phyloP scores from a whole-genome alignment of 306 rosid species.

The Medicago arabica region DNA sequence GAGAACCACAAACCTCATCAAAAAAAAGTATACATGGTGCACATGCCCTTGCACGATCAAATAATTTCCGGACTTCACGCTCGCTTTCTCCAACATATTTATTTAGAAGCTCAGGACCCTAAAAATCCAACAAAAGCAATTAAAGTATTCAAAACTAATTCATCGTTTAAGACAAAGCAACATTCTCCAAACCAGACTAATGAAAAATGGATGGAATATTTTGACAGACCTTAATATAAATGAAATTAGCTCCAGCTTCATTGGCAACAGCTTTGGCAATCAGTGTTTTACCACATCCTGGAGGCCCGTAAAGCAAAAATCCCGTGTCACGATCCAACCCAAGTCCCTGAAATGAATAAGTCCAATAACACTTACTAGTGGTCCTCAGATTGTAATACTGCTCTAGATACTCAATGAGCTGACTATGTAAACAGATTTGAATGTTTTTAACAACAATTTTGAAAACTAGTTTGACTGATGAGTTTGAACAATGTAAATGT shows the following conservation, averaged over 20 bases:
- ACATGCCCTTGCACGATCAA: slow-evolving; percentile 85
- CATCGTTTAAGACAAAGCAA: background rate
- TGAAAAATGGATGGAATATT: background rate
- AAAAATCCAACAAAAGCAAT: slow-evolving; percentile 23
- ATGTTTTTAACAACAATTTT: background rate
- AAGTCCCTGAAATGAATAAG: slow-evolving; percentile 53
- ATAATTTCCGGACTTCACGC: slow-evolving; percentile 66
- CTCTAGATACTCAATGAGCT: background rate
- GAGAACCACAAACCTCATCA: slow-evolving; percentile 74
- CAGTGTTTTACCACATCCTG: slow-evolving; percentile 94
- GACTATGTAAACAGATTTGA: background rate
- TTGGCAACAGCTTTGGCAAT: slow-evolving; percentile 94
- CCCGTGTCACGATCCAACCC: slow-evolving; percentile 78
- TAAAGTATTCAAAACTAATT: background rate
- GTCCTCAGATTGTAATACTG: background rate
- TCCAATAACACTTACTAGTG: background rate
- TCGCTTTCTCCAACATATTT: slow-evolving; percentile 96
- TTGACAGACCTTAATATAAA: slow-evolving; percentile 62
- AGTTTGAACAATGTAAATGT: background rate
- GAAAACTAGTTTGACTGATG: background rate
- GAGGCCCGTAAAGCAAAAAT: slow-evolving; percentile 92
- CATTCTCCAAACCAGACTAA: background rate
- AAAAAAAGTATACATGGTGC: slow-evolving; percentile 75
- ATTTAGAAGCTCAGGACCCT: slow-evolving; percentile 91
- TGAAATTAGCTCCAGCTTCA: slow-evolving; percentile 90